Conservation (phyloP, 1,284 basidiomycete genomes). For the Hypsizygus ulmarius region DNA sequence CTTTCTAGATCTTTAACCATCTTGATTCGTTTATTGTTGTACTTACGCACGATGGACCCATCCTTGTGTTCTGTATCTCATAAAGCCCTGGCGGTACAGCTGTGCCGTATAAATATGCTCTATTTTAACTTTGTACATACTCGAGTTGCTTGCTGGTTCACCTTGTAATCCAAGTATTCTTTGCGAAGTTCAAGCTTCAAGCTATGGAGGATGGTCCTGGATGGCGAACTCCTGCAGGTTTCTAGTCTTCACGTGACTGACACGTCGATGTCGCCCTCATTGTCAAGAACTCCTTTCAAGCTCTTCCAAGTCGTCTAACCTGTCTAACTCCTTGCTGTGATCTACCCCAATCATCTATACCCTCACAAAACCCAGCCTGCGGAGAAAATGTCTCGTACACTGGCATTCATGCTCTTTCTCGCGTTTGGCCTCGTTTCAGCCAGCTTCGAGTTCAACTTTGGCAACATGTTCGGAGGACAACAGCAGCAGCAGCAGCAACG, state of each 20-base stretch:
- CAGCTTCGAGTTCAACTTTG: conserved; percentile 66
- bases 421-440: conserved; percentile 36
- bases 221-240: too few species aligned
- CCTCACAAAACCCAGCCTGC: not conserved
- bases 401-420: conserved; percentile 24
- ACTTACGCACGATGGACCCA: too few species aligned
- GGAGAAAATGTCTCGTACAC: conserved; percentile 19
- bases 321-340: too few species aligned
- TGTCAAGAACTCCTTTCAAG: not conserved
- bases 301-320: too few species aligned
- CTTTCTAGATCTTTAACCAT: too few species aligned
- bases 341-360: not conserved
- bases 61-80: too few species aligned
- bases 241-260: conserved; percentile 21
- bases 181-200: too few species aligned
- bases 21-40: too few species aligned
- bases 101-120: not conserved
- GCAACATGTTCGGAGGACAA: conserved; percentile 58
- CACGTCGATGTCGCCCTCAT: conserved; percentile 9
- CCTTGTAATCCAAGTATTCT: too few species aligned
- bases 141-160: too few species aligned
- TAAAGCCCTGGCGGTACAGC: too few species aligned
- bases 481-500: conserved; percentile 47
- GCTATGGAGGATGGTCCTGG: too few species aligned
- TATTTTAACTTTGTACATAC: conserved; percentile 2